Evolutionary conservation across 164 flowering plant species (phyloP), one percentile per base, ranked within the genome.

Genomic region (Taxillus chinensis): DNA sequence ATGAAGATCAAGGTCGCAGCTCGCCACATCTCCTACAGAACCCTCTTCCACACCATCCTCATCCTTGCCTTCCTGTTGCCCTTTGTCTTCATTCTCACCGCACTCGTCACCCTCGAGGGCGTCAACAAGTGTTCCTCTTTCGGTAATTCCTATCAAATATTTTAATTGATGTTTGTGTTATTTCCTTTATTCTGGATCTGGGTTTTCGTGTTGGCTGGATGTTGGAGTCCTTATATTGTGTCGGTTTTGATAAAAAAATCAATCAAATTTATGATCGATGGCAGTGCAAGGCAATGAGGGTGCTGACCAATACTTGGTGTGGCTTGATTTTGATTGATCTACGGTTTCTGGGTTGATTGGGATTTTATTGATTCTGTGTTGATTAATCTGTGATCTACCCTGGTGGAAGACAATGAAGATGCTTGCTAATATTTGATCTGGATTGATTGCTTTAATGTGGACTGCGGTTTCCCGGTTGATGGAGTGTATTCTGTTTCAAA

Each of bases 1-100:
- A 95, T 95, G 99, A 95, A 91, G 97, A 87, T 95, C 87, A 95
- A 91, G 75, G 86, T 89, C 72, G 97, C 95, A 74, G 86, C 97
- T 76, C 91, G 93, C 62, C 97, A 86, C 72, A 72, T 95, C 68
- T 91, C 97, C 53, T 86, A 91, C 66, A 75, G 97, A 53, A 89
- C 95, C 46, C 83, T 95, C 40, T 95, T 95, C 74, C 93, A 89
- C 68, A 78, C 95, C 58, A 81, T 91, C 50, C 87, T 95, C 67
- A 73, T 89, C 58, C 86, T 91, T 43, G 99, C 97, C 43, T 86
- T 89, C 67, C 65, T 91, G 65, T 71, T 95, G 76, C 99, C 99
- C 7, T 95, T 95, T 68, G 86, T 91, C 63, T 95, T 95, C 86
- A 95, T 95, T 70, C 86, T 95, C 61, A 91, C 99, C 11, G 99